Conservation (phyloP, 768 basidiomycete genomes). For the Phlebiopsis flavidoalba region DNA sequence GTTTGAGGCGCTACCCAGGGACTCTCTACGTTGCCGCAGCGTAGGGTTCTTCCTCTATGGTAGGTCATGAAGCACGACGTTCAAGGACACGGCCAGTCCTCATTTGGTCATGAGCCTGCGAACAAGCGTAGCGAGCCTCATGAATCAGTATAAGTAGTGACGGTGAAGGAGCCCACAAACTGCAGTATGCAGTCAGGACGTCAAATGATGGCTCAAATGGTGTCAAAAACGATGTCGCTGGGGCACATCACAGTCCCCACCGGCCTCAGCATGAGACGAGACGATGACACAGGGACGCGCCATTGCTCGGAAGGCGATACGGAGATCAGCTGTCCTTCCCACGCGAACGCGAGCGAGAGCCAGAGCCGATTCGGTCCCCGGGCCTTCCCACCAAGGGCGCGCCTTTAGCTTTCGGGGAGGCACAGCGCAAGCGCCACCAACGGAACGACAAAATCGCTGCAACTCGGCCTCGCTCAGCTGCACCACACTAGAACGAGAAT, state of each 20-base stretch:
- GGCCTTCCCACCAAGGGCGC: not conserved
- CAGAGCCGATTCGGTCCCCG: not conserved
- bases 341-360: not conserved
- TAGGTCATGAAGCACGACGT: constrained; percentile 23
- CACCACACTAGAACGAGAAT: too few species aligned
- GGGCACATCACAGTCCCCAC: not conserved
- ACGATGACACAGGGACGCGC: not conserved
- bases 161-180: constrained; percentile 69
- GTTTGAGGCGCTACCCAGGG: not conserved
- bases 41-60: constrained; percentile 7
- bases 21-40: not conserved
- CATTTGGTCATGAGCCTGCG: constrained; percentile 65
- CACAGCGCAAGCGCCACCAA: not conserved
- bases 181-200: constrained; percentile 64
- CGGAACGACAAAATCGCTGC: not conserved
- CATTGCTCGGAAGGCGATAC: constrained; percentile 4
- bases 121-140: constrained; percentile 73
- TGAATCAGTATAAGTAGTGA: constrained; percentile 84
- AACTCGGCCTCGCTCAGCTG: not conserved
- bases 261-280: not conserved
- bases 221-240: constrained; percentile 28
- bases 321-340: constrained; percentile 3
- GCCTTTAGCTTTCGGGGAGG: not conserved
- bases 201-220: constrained; percentile 42
- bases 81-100: constrained; percentile 44